These are phyloP conservation scores for Atalantia buxifolia DNA, from an alignment of 345 rosid genomes.

Conservation along the genomic window DNA sequence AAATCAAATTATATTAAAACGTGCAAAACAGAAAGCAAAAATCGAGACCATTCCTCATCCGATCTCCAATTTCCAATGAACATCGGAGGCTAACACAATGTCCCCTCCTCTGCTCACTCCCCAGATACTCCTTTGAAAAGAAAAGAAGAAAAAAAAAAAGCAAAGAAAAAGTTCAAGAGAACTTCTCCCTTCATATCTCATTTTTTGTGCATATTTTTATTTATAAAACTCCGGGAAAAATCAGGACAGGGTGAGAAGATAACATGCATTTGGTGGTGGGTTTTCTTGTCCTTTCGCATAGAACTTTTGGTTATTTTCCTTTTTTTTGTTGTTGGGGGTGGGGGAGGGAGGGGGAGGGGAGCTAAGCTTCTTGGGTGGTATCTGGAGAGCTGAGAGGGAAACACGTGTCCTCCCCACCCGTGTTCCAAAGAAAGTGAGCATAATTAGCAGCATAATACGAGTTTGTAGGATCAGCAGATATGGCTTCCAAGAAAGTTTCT, in stretches of 20 bases:
- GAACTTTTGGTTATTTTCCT: not conserved
- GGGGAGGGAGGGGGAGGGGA: too few relatives aligned
- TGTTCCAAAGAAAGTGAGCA: slow-evolving; percentile 94
- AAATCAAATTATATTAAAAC: not conserved
- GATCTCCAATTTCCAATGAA: too few relatives aligned
- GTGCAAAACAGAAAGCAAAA: slow-evolving; percentile 4
- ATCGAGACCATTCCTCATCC: not conserved
- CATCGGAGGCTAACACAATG: not conserved
- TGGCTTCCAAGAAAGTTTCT: slow-evolving; percentile 85
- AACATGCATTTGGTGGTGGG: not conserved
- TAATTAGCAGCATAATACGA: slow-evolving; percentile 69
- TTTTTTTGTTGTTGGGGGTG: not conserved
- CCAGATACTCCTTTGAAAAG: not conserved
- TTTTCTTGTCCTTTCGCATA: not conserved
- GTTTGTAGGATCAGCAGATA: slow-evolving; percentile 70
- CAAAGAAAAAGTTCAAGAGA: not conserved
- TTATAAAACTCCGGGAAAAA: not conserved
- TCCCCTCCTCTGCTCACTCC: not conserved
- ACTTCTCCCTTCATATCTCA: not conserved
- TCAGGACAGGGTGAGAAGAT: not conserved
- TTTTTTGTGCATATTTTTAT: not conserved
- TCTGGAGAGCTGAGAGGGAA: slow-evolving; percentile 56
- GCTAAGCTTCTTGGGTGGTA: slow-evolving; percentile 13
- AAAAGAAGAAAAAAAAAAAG: not conserved
- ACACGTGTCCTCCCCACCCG: slow-evolving; percentile 93